phyloP scores from a whole-genome alignment of 164 flowering plant species.

The Vitis amurensis region DNA sequence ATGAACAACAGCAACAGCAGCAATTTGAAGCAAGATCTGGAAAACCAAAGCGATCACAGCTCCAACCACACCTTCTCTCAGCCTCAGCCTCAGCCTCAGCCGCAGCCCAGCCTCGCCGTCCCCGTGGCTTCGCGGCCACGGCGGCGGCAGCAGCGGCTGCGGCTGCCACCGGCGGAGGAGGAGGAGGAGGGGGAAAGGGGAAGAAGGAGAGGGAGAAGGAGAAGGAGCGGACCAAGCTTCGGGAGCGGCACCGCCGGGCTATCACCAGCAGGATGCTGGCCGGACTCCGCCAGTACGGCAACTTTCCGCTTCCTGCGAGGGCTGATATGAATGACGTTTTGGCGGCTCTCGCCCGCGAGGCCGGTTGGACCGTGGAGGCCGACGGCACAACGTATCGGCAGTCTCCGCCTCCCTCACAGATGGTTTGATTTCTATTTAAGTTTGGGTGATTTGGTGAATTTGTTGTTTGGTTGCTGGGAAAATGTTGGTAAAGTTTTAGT shows the following conservation, averaged over 20 bases:
- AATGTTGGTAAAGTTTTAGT: too few species aligned
- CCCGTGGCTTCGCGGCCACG: constrained; percentile 59
- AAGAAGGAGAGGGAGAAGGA: constrained; percentile 69
- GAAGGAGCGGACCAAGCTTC: constrained; percentile 71
- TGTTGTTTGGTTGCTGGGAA: too few species aligned
- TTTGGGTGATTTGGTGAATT: too few species aligned
- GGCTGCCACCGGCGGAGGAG: neutral
- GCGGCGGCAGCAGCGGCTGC: constrained; percentile 30
- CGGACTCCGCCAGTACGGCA: constrained; percentile 73
- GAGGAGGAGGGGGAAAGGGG: constrained; percentile 23
- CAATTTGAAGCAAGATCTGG: constrained; percentile 28
- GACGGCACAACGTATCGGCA: constrained; percentile 70
- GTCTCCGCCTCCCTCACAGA: constrained; percentile 39
- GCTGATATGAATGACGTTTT: constrained; percentile 85
- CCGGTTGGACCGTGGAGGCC: constrained; percentile 79
- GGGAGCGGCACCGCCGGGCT: constrained; percentile 75
- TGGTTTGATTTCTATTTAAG: constrained; percentile 11
- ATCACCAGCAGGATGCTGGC: constrained; percentile 75
- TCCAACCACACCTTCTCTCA: constrained; percentile 25
- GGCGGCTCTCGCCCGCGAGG: constrained; percentile 74
- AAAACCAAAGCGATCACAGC: constrained; percentile 30
- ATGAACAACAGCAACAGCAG: constrained; percentile 7
- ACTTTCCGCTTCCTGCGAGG: constrained; percentile 71
- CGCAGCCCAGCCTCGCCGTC: constrained; percentile 44
- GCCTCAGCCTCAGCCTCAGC: constrained; percentile 17